phyloP scores from a whole-genome alignment of 2,329 filamentous ascomycete genomes.

The Fusarium aywerte region DNA sequence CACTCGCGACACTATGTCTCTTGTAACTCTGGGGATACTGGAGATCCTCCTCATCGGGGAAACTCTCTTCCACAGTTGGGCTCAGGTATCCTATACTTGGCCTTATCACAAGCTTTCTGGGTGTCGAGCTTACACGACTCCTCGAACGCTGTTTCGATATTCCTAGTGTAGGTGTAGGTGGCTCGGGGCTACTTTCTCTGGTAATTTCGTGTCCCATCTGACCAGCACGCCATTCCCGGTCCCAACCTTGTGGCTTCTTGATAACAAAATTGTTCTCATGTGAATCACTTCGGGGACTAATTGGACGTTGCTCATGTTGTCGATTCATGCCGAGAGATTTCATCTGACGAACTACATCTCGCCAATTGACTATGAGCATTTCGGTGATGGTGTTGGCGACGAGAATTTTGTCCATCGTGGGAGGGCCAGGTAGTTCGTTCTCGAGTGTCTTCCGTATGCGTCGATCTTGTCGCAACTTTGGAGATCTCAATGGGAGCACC shows the following conservation, averaged over 20 bases:
- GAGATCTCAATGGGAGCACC: constrained; percentile 57
- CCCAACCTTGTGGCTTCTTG: constrained; percentile 52
- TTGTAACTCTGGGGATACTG: not conserved
- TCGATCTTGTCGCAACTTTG: constrained; percentile 50
- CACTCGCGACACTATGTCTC: not conserved
- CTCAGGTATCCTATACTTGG: constrained; percentile 46
- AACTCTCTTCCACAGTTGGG: constrained; percentile 50
- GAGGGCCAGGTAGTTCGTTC: constrained; percentile 27
- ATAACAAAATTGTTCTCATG: constrained; percentile 55
- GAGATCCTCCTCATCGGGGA: constrained; percentile 22
- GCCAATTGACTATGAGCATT: constrained; percentile 74
- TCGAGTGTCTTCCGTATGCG: constrained; percentile 35
- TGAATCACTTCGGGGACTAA: constrained; percentile 18
- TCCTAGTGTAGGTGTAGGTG: constrained; percentile 50
- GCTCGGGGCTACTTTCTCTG: constrained; percentile 50
- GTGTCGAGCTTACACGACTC: constrained; percentile 35
- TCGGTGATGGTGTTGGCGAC: constrained; percentile 69
- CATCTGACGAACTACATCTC: constrained; percentile 71
- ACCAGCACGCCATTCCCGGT: constrained; percentile 40
- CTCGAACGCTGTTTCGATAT: constrained; percentile 40
- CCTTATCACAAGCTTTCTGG: constrained; percentile 38
- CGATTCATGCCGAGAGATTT: constrained; percentile 55
- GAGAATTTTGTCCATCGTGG: constrained; percentile 65
- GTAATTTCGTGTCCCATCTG: constrained; percentile 12
- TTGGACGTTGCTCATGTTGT: constrained; percentile 36